These are phyloP conservation scores for Thalassia testudinum DNA, from an alignment of 116 monocot genomes.

Conservation along the genomic window DNA sequence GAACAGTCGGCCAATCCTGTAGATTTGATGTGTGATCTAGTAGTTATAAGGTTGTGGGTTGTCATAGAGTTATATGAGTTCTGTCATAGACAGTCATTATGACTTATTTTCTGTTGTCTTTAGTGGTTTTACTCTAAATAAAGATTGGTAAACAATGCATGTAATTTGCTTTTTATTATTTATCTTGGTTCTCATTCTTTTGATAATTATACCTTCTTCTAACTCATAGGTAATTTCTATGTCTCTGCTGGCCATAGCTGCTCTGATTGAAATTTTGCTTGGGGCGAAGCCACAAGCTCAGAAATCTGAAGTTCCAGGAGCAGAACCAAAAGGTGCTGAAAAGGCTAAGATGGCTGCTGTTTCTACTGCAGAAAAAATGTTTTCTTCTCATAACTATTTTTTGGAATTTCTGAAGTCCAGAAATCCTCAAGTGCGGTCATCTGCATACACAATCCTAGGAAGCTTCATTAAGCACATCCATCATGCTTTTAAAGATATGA, in stretches of 20 bases:
- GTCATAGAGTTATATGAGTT: no score
- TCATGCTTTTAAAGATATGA: constrained; percentile 41
- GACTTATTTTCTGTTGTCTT: no score
- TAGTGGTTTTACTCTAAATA: no score
- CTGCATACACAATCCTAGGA: constrained; percentile 52
- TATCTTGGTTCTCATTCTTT: not conserved
- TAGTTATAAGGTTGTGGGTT: no score
- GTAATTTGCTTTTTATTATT: constrained; percentile 2
- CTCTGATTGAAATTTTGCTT: constrained; percentile 61
- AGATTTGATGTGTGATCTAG: no score
- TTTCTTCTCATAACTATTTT: constrained; percentile 47
- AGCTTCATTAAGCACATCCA: constrained; percentile 66
- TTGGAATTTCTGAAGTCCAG: constrained; percentile 68
- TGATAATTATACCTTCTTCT: not conserved
- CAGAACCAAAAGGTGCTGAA: constrained; percentile 34
- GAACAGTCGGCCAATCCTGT: no score
- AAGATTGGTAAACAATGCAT: no score
- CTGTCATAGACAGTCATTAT: no score
- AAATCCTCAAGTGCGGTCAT: constrained; percentile 53
- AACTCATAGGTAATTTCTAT: constrained; percentile 24
- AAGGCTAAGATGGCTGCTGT: constrained; percentile 25
- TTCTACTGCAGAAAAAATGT: constrained; percentile 56
- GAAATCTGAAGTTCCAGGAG: constrained; percentile 15
- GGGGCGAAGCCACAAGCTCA: constrained; percentile 27
- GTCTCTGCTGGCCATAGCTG: constrained; percentile 69